Evolutionary conservation across 495 filamentous ascomycete genomes (phyloP).

Genomic region (Lineolata rhizophorae): DNA sequence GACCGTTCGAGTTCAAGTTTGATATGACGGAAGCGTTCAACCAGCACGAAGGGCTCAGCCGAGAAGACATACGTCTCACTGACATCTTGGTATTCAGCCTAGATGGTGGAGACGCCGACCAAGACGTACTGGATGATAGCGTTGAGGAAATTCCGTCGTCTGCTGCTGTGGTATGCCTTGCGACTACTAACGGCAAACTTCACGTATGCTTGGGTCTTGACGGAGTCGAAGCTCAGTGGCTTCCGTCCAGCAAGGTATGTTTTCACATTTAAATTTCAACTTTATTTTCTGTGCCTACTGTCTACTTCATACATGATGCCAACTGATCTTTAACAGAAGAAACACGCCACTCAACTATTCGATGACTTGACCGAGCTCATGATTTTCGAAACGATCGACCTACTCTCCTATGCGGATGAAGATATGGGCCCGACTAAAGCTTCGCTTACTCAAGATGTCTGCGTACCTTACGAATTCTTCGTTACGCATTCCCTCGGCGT

Average conservation of each 20-base stretch:
- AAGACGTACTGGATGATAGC: conserved; percentile 31
- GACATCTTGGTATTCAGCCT: background rate
- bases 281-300: no score
- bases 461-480: conserved; percentile 57
- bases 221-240: conserved; percentile 67
- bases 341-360: no score
- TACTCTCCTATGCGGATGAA: conserved; percentile 2
- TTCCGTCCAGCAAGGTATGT: no score
- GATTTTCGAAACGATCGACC: conserved; percentile 8
- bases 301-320: no score
- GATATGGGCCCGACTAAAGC: conserved; percentile 31
- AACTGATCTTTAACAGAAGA: no score
- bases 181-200: conserved; percentile 49
- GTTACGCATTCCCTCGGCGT: conserved; percentile 53
- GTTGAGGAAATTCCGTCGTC: conserved; percentile 20
- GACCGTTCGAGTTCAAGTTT: conserved; percentile 56
- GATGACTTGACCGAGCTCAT: conserved; percentile 6
- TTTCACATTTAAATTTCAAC: no score
- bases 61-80: no score
- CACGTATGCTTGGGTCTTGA: conserved; percentile 62
- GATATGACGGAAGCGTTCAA: conserved; percentile 37
- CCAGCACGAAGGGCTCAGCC: conserved; percentile 27
- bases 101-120: conserved; percentile 21
- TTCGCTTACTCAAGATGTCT: conserved; percentile 45
- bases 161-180: conserved; percentile 48